These are phyloP conservation scores for Graphilbum sp. DNA, from an alignment of 2,329 filamentous ascomycete genomes.

Conservation along the genomic window DNA sequence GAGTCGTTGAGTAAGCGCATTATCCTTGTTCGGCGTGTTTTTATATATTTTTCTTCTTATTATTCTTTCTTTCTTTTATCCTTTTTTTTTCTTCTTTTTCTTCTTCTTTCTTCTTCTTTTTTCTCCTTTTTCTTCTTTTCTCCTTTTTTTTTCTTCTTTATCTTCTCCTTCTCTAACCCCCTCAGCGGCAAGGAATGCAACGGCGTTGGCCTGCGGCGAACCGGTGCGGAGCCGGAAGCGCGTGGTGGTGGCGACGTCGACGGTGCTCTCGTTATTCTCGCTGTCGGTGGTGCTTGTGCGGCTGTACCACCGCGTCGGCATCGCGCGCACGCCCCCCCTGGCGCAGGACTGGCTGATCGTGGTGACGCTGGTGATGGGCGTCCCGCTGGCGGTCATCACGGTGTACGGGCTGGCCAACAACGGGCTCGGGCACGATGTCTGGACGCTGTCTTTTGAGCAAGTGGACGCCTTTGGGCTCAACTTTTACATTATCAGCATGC, in stretches of 20 bases:
- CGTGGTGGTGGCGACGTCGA: slow-evolving; percentile 15
- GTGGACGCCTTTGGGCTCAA: slow-evolving; percentile 26
- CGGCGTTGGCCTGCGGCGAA: slow-evolving; percentile 12
- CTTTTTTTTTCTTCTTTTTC: too few relatives aligned
- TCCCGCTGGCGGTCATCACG: slow-evolving; percentile 15
- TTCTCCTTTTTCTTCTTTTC: too few relatives aligned
- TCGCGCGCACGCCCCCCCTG: too few relatives aligned
- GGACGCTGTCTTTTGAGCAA: slow-evolving; percentile 24
- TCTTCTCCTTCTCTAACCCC: too few relatives aligned
- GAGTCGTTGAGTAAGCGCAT: slow-evolving; percentile 1
- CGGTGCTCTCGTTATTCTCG: slow-evolving; percentile 16
- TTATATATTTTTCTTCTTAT: too few relatives aligned
- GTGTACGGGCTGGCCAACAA: slow-evolving; percentile 15
- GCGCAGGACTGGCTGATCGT: slow-evolving; percentile 21
- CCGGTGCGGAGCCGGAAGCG: slow-evolving; percentile 11
- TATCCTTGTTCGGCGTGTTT: too few relatives aligned
- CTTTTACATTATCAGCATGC: slow-evolving; percentile 22
- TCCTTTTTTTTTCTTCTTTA: too few relatives aligned
- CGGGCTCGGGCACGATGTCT: slow-evolving; percentile 33
- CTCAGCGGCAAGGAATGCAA: slow-evolving; percentile 10
- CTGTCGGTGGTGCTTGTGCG: slow-evolving; percentile 21
- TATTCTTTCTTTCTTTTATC: too few relatives aligned
- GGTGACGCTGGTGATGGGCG: slow-evolving; percentile 12
- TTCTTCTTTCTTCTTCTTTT: too few relatives aligned
- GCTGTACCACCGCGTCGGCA: slow-evolving; percentile 14